Percentiles rank a stretch among this genome's conserved stretches.
These are phyloP conservation scores for Senecio squalidus DNA, from an alignment of 140 eudicot genomes.

Conservation along the genomic window DNA sequence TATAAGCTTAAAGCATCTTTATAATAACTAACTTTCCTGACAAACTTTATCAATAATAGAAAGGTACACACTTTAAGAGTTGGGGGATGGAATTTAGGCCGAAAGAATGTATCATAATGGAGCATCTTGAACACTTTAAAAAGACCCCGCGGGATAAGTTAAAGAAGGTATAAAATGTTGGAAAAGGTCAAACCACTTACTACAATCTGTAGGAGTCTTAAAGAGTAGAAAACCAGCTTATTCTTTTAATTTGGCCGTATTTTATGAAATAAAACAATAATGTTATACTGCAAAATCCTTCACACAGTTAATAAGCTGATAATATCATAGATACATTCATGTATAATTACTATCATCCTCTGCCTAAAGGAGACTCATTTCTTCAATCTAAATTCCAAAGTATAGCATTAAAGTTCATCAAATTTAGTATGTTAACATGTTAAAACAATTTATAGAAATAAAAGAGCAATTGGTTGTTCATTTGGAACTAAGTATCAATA, in stretches of 20 bases:
- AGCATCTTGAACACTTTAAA: no score
- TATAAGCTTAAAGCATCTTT: neutral
- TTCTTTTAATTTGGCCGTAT: neutral
- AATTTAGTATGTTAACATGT: neutral
- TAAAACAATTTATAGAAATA: neutral
- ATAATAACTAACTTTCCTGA: neutral
- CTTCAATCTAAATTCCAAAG: neutral
- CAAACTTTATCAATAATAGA: neutral
- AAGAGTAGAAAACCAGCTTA: neutral
- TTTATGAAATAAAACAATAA: neutral
- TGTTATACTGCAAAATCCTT: neutral
- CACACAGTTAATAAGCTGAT: neutral
- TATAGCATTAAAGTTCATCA: neutral
- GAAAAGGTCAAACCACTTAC: neutral
- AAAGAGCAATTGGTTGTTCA: neutral
- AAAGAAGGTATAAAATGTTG: neutral
- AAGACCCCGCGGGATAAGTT: neutral
- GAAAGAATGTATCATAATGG: no score
- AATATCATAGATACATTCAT: slow-evolving; percentile 1
- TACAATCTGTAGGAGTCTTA: neutral
- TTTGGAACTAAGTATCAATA: neutral
- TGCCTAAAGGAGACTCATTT: slow-evolving; percentile 2
- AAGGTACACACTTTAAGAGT: neutral
- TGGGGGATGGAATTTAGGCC: no score
- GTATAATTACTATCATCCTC: neutral